Base-by-base conservation (phyloP, 371 early-diverging fungal species). In the Lichtheimia ornata region DNA sequence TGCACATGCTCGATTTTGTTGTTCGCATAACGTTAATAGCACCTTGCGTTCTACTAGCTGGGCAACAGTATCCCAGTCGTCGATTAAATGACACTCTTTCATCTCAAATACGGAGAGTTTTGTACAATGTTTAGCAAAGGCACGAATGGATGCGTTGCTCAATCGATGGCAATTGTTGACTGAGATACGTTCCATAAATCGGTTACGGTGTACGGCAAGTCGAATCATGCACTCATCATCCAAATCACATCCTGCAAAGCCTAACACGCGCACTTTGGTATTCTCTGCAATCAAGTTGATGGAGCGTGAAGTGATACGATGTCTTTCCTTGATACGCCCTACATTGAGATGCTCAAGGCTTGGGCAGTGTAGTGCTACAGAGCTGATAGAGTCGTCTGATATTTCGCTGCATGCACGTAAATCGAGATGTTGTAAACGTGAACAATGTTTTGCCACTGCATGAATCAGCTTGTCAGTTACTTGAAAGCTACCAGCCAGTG, bases 41-140 rank as follows among this genome's bases (percentile, higher is more conserved):
- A 81, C 78, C 27, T 73, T 69, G 15, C 81, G 61, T 17, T 71
- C 55, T 2, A 78, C 77, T 14, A 81, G 52, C 17, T 67, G 65
- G 11, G 72, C 74, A 0, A 81, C 71, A 4, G 70, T 52, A 27
- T 49, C 66, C 81, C 81, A 81, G 49, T 81, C 78, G 43, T 74
- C 61, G 14, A 81, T 66, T 52, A 68, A 61, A 54, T 77, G 74
- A 44, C 86, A 86, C 28, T 86, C 81, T 50, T 84, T 84, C 71
- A 86, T 82, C 67, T 84, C 84, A 67, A 86, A 81, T 1, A 86
- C 86, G 12, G 80, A 74, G 14, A 86, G 61, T 41, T 74, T 76
- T 1, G 74, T 79, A 50, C 84, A 86, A 45, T 78, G 58, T 24
- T 65, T 60, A 44, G 82, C 76, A 61, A 78, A 62, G 0, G 81